Evolutionary conservation across 75 land plant genomes (phyloP).

Genomic region (Selaginella moellendorffii): DNA sequence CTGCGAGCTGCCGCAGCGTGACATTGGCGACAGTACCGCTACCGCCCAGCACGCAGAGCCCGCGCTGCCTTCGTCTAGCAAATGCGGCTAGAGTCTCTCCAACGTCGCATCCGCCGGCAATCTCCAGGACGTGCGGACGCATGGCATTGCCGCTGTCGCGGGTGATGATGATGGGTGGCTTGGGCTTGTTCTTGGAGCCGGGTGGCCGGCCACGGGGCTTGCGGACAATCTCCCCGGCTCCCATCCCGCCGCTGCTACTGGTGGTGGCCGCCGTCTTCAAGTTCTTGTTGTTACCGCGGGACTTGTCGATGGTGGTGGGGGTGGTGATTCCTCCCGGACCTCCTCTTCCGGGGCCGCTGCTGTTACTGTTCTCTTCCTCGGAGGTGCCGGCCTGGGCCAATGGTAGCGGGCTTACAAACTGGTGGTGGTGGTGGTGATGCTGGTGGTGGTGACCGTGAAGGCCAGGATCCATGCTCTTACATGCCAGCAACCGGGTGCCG

Average conservation of each 20-base stretch:
- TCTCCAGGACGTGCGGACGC: conserved; percentile 67
- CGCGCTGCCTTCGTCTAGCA: conserved; percentile 60
- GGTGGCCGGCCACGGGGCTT: conserved; percentile 68
- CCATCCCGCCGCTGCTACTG: conserved; percentile 17
- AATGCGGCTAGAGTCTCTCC: conserved; percentile 58
- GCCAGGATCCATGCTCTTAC: not conserved
- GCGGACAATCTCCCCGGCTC: conserved; percentile 12
- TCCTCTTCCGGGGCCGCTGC: not conserved
- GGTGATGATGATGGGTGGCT: conserved; percentile 81
- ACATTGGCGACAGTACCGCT: conserved; percentile 72
- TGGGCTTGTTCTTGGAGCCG: conserved; percentile 88
- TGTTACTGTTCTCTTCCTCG: not conserved
- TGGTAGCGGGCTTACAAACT: not conserved
- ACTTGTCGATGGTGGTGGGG: not conserved
- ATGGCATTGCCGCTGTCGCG: conserved; percentile 79
- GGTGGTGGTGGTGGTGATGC: not conserved
- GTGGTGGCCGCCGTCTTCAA: too few species aligned
- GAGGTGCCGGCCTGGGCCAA: not conserved
- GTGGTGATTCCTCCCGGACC: not conserved
- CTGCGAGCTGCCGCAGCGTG: conserved; percentile 61
- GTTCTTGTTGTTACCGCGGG: too few species aligned
- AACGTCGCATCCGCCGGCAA: conserved; percentile 62
- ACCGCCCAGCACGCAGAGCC: conserved; percentile 66
- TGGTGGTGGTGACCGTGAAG: too few species aligned
- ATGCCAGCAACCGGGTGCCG: too few species aligned